phyloP scores from a whole-genome alignment of 1,284 basidiomycete species.

The Ceraceosorus guamensis region DNA sequence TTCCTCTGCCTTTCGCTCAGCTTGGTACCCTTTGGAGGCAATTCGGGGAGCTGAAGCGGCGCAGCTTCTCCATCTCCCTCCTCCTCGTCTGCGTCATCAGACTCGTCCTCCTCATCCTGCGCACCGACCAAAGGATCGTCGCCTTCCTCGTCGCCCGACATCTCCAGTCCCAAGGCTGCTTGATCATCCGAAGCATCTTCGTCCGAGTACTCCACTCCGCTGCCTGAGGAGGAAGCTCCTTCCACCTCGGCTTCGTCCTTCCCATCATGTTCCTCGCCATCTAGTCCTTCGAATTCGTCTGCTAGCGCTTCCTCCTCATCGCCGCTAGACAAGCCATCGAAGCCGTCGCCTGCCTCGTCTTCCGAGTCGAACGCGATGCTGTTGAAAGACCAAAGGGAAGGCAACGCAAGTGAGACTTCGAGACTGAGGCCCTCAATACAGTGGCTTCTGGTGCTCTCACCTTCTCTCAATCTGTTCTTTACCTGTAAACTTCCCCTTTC shows the following conservation, averaged over 20 bases:
- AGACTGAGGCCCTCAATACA: not conserved
- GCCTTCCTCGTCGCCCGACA: conserved; percentile 7
- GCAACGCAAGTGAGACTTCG: not conserved
- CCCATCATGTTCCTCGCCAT: conserved; percentile 23
- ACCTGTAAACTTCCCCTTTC: conserved; percentile 13
- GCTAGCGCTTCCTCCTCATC: conserved; percentile 44
- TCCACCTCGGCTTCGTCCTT: conserved; percentile 7
- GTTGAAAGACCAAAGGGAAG: not conserved
- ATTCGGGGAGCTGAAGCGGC: conserved; percentile 17
- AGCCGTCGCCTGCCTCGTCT: conserved; percentile 50
- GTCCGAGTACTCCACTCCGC: conserved; percentile 5
- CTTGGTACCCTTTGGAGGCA: conserved; percentile 35
- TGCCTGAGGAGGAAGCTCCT: not conserved
- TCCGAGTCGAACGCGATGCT: conserved; percentile 20
- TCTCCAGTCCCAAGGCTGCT: not conserved
- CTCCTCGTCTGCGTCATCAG: conserved; percentile 15
- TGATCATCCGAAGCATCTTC: not conserved
- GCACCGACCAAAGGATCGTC: conserved; percentile 16
- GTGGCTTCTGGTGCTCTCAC: not conserved
- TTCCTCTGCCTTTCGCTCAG: conserved; percentile 40
- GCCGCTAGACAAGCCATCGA: conserved; percentile 51
- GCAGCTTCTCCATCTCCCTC: not conserved
- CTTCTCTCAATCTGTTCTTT: conserved; percentile 2
- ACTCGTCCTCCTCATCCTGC: conserved; percentile 11
- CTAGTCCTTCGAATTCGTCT: conserved; percentile 51